These are phyloP conservation scores for Nematodospora valgi DNA, from an alignment of 805 yeast species.

Conservation along the genomic window DNA sequence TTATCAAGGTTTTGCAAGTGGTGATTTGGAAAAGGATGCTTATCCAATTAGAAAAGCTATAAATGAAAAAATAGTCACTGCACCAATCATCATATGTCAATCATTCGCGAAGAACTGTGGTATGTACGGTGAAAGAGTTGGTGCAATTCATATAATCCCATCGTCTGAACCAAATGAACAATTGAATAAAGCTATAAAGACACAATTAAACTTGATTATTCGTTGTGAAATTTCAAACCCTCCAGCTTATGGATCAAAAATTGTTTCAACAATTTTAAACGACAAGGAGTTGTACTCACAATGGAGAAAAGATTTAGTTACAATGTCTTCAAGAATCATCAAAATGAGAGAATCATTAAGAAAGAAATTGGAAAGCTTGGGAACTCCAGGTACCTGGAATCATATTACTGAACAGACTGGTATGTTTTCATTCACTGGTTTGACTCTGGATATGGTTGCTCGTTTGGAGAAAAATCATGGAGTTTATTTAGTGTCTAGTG, in stretches of 20 bases:
- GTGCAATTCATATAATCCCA: slow-evolving; percentile 79
- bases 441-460: slow-evolving; percentile 69
- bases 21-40: slow-evolving; percentile 78
- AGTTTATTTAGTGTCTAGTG: slow-evolving; percentile 75
- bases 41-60: slow-evolving; percentile 74
- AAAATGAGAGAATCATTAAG: slow-evolving; percentile 73
- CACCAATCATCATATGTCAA: slow-evolving; percentile 67
- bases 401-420: slow-evolving; percentile 91
- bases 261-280: slow-evolving; percentile 72
- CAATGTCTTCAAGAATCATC: slow-evolving; percentile 83
- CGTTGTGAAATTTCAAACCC: slow-evolving; percentile 91
- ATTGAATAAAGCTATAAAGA: slow-evolving; percentile 55
- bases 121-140: slow-evolving; percentile 96
- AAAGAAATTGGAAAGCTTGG: slow-evolving; percentile 51
- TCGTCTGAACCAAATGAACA: slow-evolving; percentile 32
- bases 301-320: slow-evolving; percentile 80
- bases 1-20: slow-evolving; percentile 96
- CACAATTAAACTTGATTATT: slow-evolving; percentile 73
- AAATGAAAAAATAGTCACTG: slow-evolving; percentile 21
- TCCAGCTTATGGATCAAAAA: slow-evolving; percentile 93
- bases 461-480: slow-evolving; percentile 75
- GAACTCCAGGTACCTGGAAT: slow-evolving; percentile 89
- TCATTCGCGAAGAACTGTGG: slow-evolving; percentile 97
- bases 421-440: slow-evolving; percentile 95
- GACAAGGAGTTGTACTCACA: slow-evolving; percentile 64